Percentiles rank a stretch among this genome's conserved stretches.
Evolutionary conservation across 179 eudicot species (phyloP).

Genomic region (Nepenthes alata): DNA sequence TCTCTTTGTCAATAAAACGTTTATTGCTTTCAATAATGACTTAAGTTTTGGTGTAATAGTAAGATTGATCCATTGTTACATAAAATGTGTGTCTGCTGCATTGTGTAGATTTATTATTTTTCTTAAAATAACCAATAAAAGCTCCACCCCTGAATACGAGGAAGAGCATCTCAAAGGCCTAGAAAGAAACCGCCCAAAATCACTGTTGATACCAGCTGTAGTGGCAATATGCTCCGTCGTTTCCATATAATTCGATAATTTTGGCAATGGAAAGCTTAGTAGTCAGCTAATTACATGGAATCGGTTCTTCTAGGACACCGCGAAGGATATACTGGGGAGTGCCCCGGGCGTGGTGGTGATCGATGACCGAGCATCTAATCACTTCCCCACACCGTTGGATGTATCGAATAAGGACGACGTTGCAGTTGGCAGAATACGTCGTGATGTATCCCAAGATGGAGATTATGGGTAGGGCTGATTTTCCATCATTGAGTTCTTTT

Average conservation of each 20-base stretch:
- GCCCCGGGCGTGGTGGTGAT: slow-evolving; percentile 83
- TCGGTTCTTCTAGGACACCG: slow-evolving; percentile 36
- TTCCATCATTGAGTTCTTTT: neutral
- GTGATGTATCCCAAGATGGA: slow-evolving; percentile 77
- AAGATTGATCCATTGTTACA: too few species aligned
- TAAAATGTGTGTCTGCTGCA: neutral
- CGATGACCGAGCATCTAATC: slow-evolving; percentile 72
- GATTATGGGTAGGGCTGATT: slow-evolving; percentile 40
- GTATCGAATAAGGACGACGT: slow-evolving; percentile 89
- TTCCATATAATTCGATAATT: neutral
- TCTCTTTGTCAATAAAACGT: neutral
- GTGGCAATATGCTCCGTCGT: neutral
- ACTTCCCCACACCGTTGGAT: slow-evolving; percentile 84
- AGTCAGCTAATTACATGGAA: too few species aligned
- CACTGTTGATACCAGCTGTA: too few species aligned
- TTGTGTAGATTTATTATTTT: too few species aligned
- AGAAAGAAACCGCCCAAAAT: too few species aligned
- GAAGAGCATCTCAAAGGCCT: too few species aligned
- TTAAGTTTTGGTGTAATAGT: neutral
- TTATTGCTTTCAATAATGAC: neutral
- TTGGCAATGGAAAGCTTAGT: too few species aligned
- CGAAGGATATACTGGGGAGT: slow-evolving; percentile 59
- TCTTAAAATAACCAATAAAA: too few species aligned
- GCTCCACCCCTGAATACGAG: too few species aligned
- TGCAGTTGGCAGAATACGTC: slow-evolving; percentile 90